Conservation (phyloP, 306 rosid species). For the Abrus pulchellus region DNA sequence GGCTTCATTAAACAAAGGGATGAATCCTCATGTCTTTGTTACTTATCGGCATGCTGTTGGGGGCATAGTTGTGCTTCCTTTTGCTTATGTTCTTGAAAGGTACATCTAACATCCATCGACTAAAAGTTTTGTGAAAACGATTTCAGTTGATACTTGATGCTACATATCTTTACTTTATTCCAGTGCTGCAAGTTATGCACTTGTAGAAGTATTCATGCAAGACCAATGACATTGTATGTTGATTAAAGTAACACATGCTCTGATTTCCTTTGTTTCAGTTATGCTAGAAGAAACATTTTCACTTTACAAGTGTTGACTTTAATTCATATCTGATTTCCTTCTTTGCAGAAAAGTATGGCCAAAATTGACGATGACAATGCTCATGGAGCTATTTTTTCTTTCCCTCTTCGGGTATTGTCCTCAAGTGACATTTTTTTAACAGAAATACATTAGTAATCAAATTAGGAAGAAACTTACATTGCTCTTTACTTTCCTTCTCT, state of each 20-base stretch:
- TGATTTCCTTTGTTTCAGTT: too few relatives aligned
- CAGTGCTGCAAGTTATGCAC: not conserved
- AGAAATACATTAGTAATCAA: not conserved
- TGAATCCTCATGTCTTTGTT: conserved; percentile 61
- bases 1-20: conserved; percentile 55
- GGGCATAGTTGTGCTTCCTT: conserved; percentile 54
- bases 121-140: too few relatives aligned
- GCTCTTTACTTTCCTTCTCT: conserved; percentile 10
- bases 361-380: conserved; percentile 52
- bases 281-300: not conserved
- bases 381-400: conserved; percentile 56
- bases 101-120: conserved; percentile 16
- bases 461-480: conserved; percentile 17
- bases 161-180: conserved; percentile 1
- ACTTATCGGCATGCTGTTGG: conserved; percentile 58
- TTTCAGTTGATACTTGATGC: not conserved
- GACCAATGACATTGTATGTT: not conserved
- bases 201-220: not conserved
- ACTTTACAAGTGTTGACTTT: not conserved
- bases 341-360: conserved; percentile 56
- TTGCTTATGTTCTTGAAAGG: conserved; percentile 66
- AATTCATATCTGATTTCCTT: not conserved
- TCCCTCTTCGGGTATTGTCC: conserved; percentile 51
- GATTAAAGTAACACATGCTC: too few relatives aligned
- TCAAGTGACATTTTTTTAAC: not conserved